Percentiles rank a stretch among this genome's conserved stretches.
Conservation (phyloP, 106 monocot species). For the Allium cepa region DNA sequence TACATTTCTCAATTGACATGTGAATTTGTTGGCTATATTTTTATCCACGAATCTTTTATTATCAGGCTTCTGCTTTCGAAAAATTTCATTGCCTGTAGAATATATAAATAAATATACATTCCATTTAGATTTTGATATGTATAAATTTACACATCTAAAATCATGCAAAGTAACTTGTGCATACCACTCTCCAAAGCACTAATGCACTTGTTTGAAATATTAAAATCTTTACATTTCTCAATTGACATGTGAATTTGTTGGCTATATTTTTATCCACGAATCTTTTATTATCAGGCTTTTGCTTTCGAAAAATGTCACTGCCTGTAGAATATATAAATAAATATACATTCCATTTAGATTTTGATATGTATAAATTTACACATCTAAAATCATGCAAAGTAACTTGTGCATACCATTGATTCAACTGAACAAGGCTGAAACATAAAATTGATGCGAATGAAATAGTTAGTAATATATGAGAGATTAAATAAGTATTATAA, state of each 20-base stretch:
- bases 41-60: constrained; percentile 35
- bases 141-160: background rate
- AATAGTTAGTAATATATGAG: no score
- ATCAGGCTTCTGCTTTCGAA: constrained; percentile 35
- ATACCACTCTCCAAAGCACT: constrained; percentile 44
- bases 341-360: background rate
- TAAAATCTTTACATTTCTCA: constrained; percentile 31
- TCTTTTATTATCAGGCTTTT: constrained; percentile 32
- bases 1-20: constrained; percentile 39
- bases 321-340: constrained; percentile 23
- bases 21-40: constrained; percentile 76
- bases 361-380: background rate
- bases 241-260: constrained; percentile 71
- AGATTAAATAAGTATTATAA: no score
- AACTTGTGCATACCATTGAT: constrained; percentile 38
- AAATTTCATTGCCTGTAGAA: constrained; percentile 60
- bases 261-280: constrained; percentile 42
- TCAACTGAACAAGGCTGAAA: no score
- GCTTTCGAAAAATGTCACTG: constrained; percentile 52
- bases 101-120: background rate
- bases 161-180: constrained; percentile 6
- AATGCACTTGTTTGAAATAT: constrained; percentile 29
- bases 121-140: background rate
- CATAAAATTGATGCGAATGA: no score
- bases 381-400: background rate